phyloP scores from a whole-genome alignment of 2,329 filamentous ascomycete species.

The Botrytis tulipae region DNA sequence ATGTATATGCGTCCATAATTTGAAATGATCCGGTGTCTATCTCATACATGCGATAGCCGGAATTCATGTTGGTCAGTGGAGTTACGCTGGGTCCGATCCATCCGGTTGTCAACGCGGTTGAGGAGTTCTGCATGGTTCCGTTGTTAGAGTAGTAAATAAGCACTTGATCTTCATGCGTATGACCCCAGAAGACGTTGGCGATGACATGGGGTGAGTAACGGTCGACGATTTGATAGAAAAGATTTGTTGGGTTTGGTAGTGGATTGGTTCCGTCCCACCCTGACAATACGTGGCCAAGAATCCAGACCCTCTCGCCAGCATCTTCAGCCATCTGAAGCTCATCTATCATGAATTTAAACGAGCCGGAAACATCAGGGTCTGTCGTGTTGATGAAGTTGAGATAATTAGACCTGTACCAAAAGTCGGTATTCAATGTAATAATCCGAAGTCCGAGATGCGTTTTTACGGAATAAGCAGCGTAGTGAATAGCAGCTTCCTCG shows the following conservation, averaged over 20 bases:
- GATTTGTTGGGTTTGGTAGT: conserved; percentile 51
- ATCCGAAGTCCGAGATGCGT: conserved; percentile 52
- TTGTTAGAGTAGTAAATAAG: conserved; percentile 55
- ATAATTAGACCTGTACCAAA: conserved; percentile 46
- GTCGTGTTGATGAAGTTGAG: conserved; percentile 53
- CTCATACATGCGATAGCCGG: conserved; percentile 53
- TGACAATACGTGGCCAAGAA: conserved; percentile 53
- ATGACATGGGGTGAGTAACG: conserved; percentile 55
- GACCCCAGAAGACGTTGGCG: conserved; percentile 53
- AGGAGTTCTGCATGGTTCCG: conserved; percentile 44
- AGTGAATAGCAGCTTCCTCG: conserved; percentile 50
- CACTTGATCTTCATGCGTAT: conserved; percentile 54
- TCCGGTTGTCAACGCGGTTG: conserved; percentile 47
- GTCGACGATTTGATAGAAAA: conserved; percentile 55
- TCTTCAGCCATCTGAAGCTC: conserved; percentile 54
- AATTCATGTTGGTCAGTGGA: conserved; percentile 54
- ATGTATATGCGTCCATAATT: conserved; percentile 54
- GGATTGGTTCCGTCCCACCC: conserved; percentile 57
- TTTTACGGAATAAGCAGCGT: conserved; percentile 55
- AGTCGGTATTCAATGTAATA: conserved; percentile 54
- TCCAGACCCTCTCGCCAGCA: conserved; percentile 51
- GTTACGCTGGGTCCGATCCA: conserved; percentile 54
- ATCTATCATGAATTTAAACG: conserved; percentile 49
- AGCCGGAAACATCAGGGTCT: conserved; percentile 50
- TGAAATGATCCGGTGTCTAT: conserved; percentile 54